Conservation (phyloP, 2,329 filamentous ascomycete genomes). For the Aspergillus clavatus region DNA sequence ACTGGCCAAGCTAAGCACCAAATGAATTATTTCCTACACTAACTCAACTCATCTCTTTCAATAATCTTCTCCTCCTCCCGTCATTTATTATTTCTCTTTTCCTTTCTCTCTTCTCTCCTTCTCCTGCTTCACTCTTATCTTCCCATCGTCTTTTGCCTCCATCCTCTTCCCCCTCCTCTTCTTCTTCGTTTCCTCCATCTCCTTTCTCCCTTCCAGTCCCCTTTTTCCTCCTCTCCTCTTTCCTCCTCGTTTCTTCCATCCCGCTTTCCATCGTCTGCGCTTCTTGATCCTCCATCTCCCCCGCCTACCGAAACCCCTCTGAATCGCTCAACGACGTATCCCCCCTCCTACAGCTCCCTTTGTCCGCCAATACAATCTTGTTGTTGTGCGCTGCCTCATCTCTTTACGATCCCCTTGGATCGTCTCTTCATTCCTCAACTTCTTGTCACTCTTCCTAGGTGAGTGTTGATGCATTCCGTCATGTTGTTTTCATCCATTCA, state of each 20-base stretch:
- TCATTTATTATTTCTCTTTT: slow-evolving; percentile 15
- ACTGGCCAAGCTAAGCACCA: no score
- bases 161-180: slow-evolving; percentile 18
- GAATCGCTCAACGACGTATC: slow-evolving; percentile 19
- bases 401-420: slow-evolving; percentile 1
- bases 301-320: slow-evolving; percentile 28
- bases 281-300: slow-evolving; percentile 10
- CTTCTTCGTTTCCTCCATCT: slow-evolving; percentile 10
- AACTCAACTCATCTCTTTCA: no score
- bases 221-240: slow-evolving; percentile 10
- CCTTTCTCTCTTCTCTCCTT: slow-evolving; percentile 17
- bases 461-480: neutral
- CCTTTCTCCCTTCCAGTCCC: slow-evolving; percentile 9
- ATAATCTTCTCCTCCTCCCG: slow-evolving; percentile 12
- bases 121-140: slow-evolving; percentile 20
- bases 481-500: no score
- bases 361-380: slow-evolving; percentile 8
- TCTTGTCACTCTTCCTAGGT: neutral
- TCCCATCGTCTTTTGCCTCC: slow-evolving; percentile 18
- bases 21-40: slow-evolving; percentile 10
- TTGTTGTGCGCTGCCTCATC: neutral
- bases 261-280: slow-evolving; percentile 21
- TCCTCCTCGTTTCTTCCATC: slow-evolving; percentile 20
- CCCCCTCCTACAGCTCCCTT: slow-evolving; percentile 5
- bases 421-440: neutral